Evolutionary conservation across 768 basidiomycete genomes (phyloP), one percentile per base, ranked within the genome.

Genomic region (Lactarius hatsudake): DNA sequence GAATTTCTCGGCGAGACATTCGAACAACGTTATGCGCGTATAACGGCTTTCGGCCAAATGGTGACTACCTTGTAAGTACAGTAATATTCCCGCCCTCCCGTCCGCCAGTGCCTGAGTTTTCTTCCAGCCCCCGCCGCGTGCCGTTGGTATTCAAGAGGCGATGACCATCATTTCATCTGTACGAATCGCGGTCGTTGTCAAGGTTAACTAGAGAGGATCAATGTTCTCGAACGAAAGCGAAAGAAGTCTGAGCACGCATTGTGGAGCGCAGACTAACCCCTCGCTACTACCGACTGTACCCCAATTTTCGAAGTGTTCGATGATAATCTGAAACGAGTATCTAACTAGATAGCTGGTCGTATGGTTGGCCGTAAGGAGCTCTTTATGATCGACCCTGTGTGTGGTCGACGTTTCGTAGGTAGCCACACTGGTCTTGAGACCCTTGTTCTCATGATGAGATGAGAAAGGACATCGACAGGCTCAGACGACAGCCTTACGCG

Each of bases 1-100:
- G 75, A 83, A 62, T 84, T 81, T 68, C 74, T 77, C 0, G 62
- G 71, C 12, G 83, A 84, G 70, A 78, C 81, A 0, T 81, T 82
- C 58, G 81, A 81, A 66, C 74, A 81, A 64, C 77, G 78, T 55
- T 82, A 77, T 65, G 76, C 72, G 30, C 69, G 69, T 23, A 23
- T 70, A 23, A 60, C 57, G 20, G 61, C 40, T 3, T 65, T 23
- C 17, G 3, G 28, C 7, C 23, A 54, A 53, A 0, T 15, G 1
- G 4, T 43, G 40, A 55, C 15, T 51, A 26, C 9, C 30, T 13
- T 40, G 5, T 48, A 38, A 5, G 5, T 17, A 53, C 38, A 5
- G 2, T 17, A 53, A n/a, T 36, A 6, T 23, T 23, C 15, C n/a
- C 23, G 9, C 26, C 18, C 20, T 23, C 18, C 32, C 6, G 13